phyloP scores from a whole-genome alignment of 192 early-diverging fungal genomes.

The Phycomyces nitens region DNA sequence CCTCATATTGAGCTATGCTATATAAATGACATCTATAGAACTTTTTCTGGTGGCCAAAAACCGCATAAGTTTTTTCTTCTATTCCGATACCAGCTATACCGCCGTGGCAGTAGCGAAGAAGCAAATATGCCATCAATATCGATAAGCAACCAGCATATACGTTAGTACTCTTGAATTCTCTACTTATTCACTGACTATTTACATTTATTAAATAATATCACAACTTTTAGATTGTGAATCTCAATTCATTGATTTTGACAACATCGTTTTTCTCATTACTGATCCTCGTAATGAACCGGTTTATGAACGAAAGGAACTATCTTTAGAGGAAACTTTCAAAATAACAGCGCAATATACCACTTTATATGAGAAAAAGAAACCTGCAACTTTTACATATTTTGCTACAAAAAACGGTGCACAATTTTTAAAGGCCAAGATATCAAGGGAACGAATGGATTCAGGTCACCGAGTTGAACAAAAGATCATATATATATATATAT shows the following conservation, averaged over 20 bases:
- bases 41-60: too few relatives aligned
- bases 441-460: slow-evolving; percentile 1
- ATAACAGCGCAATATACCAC: slow-evolving; percentile 1
- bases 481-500: slow-evolving; percentile 13
- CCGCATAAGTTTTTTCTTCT: too few relatives aligned
- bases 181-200: slow-evolving; percentile 12
- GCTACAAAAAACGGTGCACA: slow-evolving; percentile 10
- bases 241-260: slow-evolving; percentile 3
- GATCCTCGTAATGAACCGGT: slow-evolving; percentile 5
- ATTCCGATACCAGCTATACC: too few relatives aligned
- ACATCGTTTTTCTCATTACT: slow-evolving; percentile 3
- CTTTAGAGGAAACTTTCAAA: slow-evolving; percentile 2
- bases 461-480: slow-evolving; percentile 7
- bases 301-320: slow-evolving; percentile 2
- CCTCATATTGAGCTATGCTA: too few relatives aligned
- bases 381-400: slow-evolving; percentile 1
- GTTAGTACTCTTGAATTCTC: slow-evolving; percentile 11
- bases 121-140: slow-evolving; percentile 6
- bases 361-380: slow-evolving; percentile 12
- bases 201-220: slow-evolving; percentile 3
- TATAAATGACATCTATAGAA: too few relatives aligned
- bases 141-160: slow-evolving; percentile 4
- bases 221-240: slow-evolving; percentile 16
- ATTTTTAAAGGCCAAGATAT: slow-evolving; percentile 8
- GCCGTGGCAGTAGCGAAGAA: not conserved